Percentiles rank a stretch among this genome's conserved stretches.
These are phyloP conservation scores for Populus alba DNA, from an alignment of 345 rosid genomes.

Conservation along the genomic window DNA sequence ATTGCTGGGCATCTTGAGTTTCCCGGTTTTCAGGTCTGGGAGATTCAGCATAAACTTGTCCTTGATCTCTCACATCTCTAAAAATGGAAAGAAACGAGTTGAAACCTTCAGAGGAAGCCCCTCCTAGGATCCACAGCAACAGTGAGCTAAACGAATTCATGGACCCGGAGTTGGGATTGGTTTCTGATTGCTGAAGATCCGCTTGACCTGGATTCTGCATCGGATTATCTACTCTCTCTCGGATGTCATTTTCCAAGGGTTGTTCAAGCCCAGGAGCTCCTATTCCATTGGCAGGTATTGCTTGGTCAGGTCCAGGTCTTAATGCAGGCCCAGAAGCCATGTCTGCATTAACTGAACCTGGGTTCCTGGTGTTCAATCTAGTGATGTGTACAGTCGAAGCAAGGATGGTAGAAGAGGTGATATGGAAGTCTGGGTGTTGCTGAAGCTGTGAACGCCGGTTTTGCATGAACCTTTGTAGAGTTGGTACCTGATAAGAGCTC, in stretches of 20 bases:
- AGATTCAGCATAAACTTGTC: slow-evolving; percentile 48
- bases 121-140: slow-evolving; percentile 89
- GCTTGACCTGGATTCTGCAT: slow-evolving; percentile 43
- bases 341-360: slow-evolving; percentile 42
- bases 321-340: slow-evolving; percentile 38
- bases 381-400: slow-evolving; percentile 95
- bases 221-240: slow-evolving; percentile 34
- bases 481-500: slow-evolving; percentile 62
- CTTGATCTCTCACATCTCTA: slow-evolving; percentile 86
- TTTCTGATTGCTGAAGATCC: slow-evolving; percentile 47
- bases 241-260: slow-evolving; percentile 28
- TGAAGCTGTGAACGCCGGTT: slow-evolving; percentile 73
- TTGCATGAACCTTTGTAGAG: slow-evolving; percentile 84
- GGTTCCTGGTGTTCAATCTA: slow-evolving; percentile 68
- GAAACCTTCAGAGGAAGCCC: slow-evolving; percentile 84
- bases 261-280: slow-evolving; percentile 30
- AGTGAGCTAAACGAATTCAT: slow-evolving; percentile 85
- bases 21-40: slow-evolving; percentile 28
- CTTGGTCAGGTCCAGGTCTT: slow-evolving; percentile 49
- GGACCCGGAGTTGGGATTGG: slow-evolving; percentile 53
- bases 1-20: slow-evolving; percentile 28
- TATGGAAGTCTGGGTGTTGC: slow-evolving; percentile 89
- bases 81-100: slow-evolving; percentile 86
- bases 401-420: slow-evolving; percentile 90
- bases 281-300: slow-evolving; percentile 26